A percentile compares a stretch with the other conserved stretches of the same genome.
Evolutionary conservation across 202 grass and related monocot species (phyloP).

Genomic region (Dendrocalamus latiflorus): DNA sequence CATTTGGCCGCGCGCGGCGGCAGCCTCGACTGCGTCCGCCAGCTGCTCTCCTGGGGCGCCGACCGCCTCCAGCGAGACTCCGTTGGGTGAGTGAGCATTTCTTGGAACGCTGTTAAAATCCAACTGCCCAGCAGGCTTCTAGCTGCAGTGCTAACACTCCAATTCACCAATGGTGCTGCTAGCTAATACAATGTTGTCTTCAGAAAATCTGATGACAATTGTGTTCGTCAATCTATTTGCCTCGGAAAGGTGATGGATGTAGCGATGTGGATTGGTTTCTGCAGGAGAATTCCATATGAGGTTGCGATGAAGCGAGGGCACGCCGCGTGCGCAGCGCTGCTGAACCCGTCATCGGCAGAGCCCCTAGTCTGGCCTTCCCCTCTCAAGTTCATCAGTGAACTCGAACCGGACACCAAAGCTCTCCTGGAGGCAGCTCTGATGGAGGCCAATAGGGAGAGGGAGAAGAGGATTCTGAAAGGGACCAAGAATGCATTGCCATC

Average conservation of each 20-base stretch:
- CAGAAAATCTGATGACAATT: not conserved
- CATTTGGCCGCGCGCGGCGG: conserved; percentile 91
- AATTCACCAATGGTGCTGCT: not conserved
- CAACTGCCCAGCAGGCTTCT: not conserved
- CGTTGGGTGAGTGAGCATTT: conserved; percentile 49
- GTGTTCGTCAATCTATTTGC: not conserved
- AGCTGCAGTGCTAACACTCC: not conserved
- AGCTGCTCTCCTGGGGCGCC: conserved; percentile 95
- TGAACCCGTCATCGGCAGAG: conserved; percentile 77
- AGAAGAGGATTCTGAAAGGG: conserved; percentile 76
- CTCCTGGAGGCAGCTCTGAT: too few species aligned
- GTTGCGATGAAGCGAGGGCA: conserved; percentile 84
- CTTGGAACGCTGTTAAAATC: not conserved
- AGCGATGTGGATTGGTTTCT: conserved; percentile 9
- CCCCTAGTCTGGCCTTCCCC: conserved; percentile 97
- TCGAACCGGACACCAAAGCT: too few species aligned
- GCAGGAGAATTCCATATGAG: conserved; percentile 82
- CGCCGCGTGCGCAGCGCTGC: conserved; percentile 79
- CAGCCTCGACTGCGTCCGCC: conserved; percentile 88
- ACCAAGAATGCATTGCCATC: conserved; percentile 48
- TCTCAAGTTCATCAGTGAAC: too few species aligned
- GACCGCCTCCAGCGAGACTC: conserved; percentile 96
- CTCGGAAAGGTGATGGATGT: not conserved
- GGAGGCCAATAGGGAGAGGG: conserved; percentile 84
- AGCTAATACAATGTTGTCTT: not conserved